Evolutionary conservation across 345 rosid species (phyloP).

Genomic region (Gossypium longicalyx): DNA sequence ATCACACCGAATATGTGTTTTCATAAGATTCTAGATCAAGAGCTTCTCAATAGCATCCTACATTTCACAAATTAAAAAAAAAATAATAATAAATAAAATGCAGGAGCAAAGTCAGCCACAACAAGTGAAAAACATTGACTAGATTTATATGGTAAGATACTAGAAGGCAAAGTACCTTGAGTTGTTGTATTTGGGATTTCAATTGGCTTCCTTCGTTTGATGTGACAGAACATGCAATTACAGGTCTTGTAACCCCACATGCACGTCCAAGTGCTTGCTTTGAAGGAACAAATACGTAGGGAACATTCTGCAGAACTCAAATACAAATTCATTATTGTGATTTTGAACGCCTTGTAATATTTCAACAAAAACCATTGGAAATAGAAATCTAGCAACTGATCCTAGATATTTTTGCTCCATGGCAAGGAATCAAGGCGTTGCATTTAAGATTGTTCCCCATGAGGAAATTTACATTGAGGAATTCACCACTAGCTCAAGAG

Average conservation of each 20-base stretch:
- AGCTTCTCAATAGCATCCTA: slow-evolving; percentile 98
- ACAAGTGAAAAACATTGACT: too few species aligned
- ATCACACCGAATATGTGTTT: slow-evolving; percentile 64
- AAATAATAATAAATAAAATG: not conserved
- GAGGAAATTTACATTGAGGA: not conserved
- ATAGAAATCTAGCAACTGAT: not conserved
- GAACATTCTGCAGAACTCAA: slow-evolving; percentile 69
- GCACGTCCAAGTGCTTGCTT: slow-evolving; percentile 97
- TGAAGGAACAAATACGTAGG: slow-evolving; percentile 95
- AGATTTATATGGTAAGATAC: not conserved
- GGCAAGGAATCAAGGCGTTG: not conserved
- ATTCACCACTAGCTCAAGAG: not conserved
- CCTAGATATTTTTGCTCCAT: too few species aligned
- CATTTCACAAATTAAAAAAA: slow-evolving; percentile 9
- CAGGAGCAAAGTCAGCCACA: not conserved
- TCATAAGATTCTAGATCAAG: slow-evolving; percentile 43
- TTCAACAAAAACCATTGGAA: not conserved
- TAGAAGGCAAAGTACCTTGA: slow-evolving; percentile 49
- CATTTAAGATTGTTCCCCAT: not conserved
- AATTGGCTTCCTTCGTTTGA: slow-evolving; percentile 82
- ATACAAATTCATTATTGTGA: not conserved
- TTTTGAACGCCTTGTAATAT: not conserved
- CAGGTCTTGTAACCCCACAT: slow-evolving; percentile 94
- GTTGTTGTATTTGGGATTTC: slow-evolving; percentile 79
- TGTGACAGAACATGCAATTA: slow-evolving; percentile 84